These are phyloP conservation scores for Starmerella apis DNA, from an alignment of 805 yeast genomes.

Conservation along the genomic window DNA sequence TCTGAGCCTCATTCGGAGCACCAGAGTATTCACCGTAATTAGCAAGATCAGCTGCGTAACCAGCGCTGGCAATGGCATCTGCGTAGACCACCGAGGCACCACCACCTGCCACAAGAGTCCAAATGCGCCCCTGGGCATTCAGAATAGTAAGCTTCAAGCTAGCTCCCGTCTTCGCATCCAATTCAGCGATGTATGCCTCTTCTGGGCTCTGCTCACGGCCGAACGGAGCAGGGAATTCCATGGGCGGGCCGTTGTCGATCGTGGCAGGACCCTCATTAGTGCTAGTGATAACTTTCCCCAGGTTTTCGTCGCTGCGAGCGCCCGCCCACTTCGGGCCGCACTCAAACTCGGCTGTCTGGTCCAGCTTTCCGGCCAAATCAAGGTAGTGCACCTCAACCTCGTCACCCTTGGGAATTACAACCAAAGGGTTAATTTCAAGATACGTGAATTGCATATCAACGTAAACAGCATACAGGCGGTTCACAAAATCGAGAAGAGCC, in stretches of 20 bases:
- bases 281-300: slow-evolving; percentile 30
- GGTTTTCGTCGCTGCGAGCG: slow-evolving; percentile 37
- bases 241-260: slow-evolving; percentile 40
- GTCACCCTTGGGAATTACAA: slow-evolving; percentile 34
- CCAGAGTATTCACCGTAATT: slow-evolving; percentile 43
- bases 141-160: slow-evolving; percentile 38
- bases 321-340: slow-evolving; percentile 42
- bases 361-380: slow-evolving; percentile 41
- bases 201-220: slow-evolving; percentile 39
- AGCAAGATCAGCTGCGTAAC: slow-evolving; percentile 38
- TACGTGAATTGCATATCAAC: slow-evolving; percentile 40
- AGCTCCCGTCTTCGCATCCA: slow-evolving; percentile 41
- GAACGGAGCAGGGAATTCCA: slow-evolving; percentile 42
- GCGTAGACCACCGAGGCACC: slow-evolving; percentile 42
- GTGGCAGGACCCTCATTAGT: slow-evolving; percentile 25
- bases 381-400: slow-evolving; percentile 38
- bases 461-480: slow-evolving; percentile 39
- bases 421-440: slow-evolving; percentile 40
- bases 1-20: slow-evolving; percentile 40
- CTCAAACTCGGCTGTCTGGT: slow-evolving; percentile 41
- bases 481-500: slow-evolving; percentile 37
- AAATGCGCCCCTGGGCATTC: slow-evolving; percentile 37
- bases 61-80: slow-evolving; percentile 41
- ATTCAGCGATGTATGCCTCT: slow-evolving; percentile 41
- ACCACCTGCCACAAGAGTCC: slow-evolving; percentile 43